Conservation (phyloP, 257 asterid genomes). For the Gentiana straminea region DNA sequence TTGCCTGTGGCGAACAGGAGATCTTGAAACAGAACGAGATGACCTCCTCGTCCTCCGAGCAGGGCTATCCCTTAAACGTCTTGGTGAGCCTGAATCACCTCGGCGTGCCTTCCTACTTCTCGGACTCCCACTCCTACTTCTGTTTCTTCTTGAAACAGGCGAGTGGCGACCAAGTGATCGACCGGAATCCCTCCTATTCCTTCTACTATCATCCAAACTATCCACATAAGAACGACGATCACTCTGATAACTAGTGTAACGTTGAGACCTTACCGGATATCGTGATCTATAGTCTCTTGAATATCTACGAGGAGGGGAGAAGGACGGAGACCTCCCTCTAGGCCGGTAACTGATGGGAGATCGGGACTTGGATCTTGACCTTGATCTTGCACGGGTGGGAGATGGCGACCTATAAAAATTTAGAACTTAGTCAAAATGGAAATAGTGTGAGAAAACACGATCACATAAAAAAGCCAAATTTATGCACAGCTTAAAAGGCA, state of each 20-base stretch:
- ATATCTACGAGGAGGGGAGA: conserved; percentile 65
- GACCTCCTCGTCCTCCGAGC: conserved; percentile 39
- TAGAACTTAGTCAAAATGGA: conserved; percentile 4
- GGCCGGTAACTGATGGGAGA: conserved; percentile 62
- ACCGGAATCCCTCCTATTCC: conserved; percentile 40
- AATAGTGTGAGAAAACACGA: neutral
- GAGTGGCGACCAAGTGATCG: conserved; percentile 44
- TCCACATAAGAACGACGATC: conserved; percentile 65
- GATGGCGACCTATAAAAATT: conserved; percentile 64
- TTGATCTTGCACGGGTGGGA: conserved; percentile 28
- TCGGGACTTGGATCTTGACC: conserved; percentile 65
- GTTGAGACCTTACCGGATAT: conserved; percentile 75
- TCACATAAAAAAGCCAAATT: neutral
- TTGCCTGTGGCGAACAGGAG: conserved; percentile 53
- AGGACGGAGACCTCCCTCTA: conserved; percentile 67
- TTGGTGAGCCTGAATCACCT: conserved; percentile 57
- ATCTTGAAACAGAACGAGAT: conserved; percentile 47
- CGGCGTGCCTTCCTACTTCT: conserved; percentile 43
- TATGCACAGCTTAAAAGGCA: too few species aligned
- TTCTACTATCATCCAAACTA: conserved; percentile 47
- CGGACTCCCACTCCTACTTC: conserved; percentile 76
- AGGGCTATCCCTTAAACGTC: conserved; percentile 41
- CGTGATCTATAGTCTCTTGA: conserved; percentile 65
- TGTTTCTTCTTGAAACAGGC: conserved; percentile 56
- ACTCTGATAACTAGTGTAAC: conserved; percentile 56